phyloP scores from a whole-genome alignment of 495 filamentous ascomycete species.

The Aspergillus homomorphus region DNA sequence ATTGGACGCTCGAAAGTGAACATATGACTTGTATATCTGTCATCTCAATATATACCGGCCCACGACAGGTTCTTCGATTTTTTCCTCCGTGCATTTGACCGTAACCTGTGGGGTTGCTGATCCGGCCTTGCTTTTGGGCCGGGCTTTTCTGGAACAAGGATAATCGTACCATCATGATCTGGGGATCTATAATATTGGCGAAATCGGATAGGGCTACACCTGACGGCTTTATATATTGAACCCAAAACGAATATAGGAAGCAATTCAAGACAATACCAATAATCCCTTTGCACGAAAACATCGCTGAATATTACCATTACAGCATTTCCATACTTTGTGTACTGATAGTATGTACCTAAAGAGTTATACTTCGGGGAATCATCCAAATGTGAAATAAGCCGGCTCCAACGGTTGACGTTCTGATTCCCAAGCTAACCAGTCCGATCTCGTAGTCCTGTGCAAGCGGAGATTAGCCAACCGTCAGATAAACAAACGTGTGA shows the following conservation, averaged over 20 bases:
- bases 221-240: no score
- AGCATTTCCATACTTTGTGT: neutral
- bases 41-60: neutral
- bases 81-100: neutral
- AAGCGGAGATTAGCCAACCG: constrained; percentile 14
- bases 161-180: neutral
- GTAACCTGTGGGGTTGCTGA: no score
- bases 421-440: constrained; percentile 94
- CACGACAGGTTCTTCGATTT: neutral
- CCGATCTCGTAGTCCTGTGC: constrained; percentile 80
- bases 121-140: no score
- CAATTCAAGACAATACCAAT: neutral
- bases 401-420: constrained; percentile 73
- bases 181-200: no score
- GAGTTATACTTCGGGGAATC: constrained; percentile 11
- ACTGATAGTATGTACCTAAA: neutral
- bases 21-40: neutral
- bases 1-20: constrained; percentile 20
- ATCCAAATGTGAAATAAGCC: constrained; percentile 52
- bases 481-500: neutral
- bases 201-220: no score
- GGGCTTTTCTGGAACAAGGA: no score
- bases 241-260: neutral
- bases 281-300: neutral
- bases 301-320: neutral